These are phyloP conservation scores for Gilbertella persicaria DNA, from an alignment of 371 early-diverging fungal species.

Conservation along the genomic window DNA sequence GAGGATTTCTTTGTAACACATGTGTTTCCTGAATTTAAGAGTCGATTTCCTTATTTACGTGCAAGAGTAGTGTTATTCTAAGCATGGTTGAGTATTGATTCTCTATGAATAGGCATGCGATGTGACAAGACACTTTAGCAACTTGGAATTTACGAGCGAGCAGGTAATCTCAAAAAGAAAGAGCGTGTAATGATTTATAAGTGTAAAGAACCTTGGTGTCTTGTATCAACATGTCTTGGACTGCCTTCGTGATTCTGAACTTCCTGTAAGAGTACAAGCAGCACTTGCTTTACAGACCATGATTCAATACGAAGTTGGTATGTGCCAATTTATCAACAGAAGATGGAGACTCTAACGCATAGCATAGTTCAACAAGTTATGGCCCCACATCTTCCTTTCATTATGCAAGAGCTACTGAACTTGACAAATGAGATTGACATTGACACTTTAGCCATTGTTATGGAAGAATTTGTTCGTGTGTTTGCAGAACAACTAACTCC, in stretches of 20 bases:
- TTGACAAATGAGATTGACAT: slow-evolving; percentile 89
- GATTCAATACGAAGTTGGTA: slow-evolving; percentile 68
- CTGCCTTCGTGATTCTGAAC: slow-evolving; percentile 73
- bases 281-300: slow-evolving; percentile 78
- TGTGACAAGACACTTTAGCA: slow-evolving; percentile 43
- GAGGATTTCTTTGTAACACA: slow-evolving; percentile 80
- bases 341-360: not conserved
- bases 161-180: slow-evolving; percentile 14
- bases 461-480: slow-evolving; percentile 88
- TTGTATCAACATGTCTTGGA: slow-evolving; percentile 66
- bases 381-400: slow-evolving; percentile 72
- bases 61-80: slow-evolving; percentile 58
- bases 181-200: not conserved
- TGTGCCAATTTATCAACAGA: not conserved
- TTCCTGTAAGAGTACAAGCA: slow-evolving; percentile 85
- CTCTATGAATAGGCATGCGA: slow-evolving; percentile 28
- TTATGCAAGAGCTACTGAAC: slow-evolving; percentile 83
- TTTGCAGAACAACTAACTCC: slow-evolving; percentile 88
- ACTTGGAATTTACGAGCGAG: slow-evolving; percentile 41
- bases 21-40: slow-evolving; percentile 86
- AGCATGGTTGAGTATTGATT: not conserved
- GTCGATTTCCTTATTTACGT: slow-evolving; percentile 76
- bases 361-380: slow-evolving; percentile 65
- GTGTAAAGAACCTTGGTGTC: slow-evolving; percentile 44
- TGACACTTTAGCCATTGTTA: slow-evolving; percentile 82